Conservation (phyloP, 176 grass and related monocot genomes). For the Alopecurus myosuroides region DNA sequence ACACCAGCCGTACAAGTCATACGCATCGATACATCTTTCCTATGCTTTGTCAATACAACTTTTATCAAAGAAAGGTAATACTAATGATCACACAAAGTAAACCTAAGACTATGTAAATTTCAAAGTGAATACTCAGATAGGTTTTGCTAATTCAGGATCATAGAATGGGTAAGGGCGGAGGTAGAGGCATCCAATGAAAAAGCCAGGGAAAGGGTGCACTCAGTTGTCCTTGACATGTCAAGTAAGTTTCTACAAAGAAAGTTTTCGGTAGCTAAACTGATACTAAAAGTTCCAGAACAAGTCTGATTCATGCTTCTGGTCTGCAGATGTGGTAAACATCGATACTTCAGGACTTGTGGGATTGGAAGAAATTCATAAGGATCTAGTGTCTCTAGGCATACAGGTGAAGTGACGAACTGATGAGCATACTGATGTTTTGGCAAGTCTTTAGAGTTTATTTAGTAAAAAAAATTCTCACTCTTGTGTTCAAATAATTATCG, state of each 20-base stretch:
- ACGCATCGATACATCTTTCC: constrained; percentile 71
- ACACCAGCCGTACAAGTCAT: constrained; percentile 44
- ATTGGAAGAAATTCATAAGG: constrained; percentile 68
- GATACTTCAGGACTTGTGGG: constrained; percentile 77
- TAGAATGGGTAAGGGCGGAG: constrained; percentile 47
- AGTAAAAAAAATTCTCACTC: background rate
- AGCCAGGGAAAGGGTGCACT: constrained; percentile 41
- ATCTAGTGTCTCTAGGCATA: constrained; percentile 48
- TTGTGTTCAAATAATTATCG: constrained; percentile 1
- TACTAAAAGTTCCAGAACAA: background rate
- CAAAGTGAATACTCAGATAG: background rate
- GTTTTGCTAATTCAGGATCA: constrained; percentile 48
- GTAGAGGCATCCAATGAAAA: constrained; percentile 37
- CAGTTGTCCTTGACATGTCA: constrained; percentile 85
- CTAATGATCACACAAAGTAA: background rate
- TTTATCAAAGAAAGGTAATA: constrained; percentile 94
- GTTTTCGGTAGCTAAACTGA: background rate
- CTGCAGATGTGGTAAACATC: constrained; percentile 80
- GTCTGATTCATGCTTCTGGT: background rate
- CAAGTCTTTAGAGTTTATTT: background rate
- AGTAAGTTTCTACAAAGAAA: constrained; percentile 33
- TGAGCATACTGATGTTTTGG: background rate
- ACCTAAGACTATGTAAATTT: background rate
- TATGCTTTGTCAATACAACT: constrained; percentile 85
- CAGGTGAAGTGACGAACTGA: constrained; percentile 47